These are phyloP conservation scores for Exutisphaerella laricina DNA, from an alignment of 2,329 filamentous ascomycete species.

Conservation along the genomic window DNA sequence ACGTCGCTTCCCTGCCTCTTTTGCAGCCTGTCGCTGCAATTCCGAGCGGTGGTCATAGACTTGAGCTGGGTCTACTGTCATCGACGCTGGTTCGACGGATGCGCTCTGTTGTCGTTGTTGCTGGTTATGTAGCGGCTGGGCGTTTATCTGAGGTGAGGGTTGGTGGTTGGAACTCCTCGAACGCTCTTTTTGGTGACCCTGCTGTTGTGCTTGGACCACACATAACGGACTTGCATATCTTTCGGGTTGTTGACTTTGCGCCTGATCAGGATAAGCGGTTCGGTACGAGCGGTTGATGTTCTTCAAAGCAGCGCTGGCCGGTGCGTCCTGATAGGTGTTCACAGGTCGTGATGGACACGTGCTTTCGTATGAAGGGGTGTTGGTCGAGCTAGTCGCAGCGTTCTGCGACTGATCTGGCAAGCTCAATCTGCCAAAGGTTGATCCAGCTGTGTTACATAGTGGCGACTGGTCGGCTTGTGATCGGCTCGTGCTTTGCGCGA, in stretches of 20 bases:
- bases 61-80: conserved; percentile 49
- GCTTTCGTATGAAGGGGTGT: conserved; percentile 12
- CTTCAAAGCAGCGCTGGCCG: conserved; percentile 16
- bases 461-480: conserved; percentile 25
- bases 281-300: conserved; percentile 14
- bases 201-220: conserved; percentile 27
- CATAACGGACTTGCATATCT: conserved; percentile 30
- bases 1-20: conserved; percentile 29
- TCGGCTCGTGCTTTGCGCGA: conserved; percentile 10
- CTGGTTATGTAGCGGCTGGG: conserved; percentile 17
- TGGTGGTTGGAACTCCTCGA: conserved; percentile 21
- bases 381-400: conserved; percentile 14
- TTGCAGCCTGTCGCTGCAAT: conserved; percentile 39
- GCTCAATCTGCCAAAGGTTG: conserved; percentile 21
- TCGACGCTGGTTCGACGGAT: conserved; percentile 33
- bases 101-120: conserved; percentile 23
- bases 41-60: conserved; percentile 51
- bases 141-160: conserved; percentile 24
- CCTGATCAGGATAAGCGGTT: conserved; percentile 18
- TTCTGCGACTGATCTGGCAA: conserved; percentile 22
- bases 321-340: conserved; percentile 21
- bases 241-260: conserved; percentile 20
- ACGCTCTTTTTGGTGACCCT: conserved; percentile 19
- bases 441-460: conserved; percentile 19
- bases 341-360: conserved; percentile 9